Evolutionary conservation across 176 grass and related monocot species (phyloP), one percentile per base, ranked within the genome.

Genomic region (Oryza punctata): DNA sequence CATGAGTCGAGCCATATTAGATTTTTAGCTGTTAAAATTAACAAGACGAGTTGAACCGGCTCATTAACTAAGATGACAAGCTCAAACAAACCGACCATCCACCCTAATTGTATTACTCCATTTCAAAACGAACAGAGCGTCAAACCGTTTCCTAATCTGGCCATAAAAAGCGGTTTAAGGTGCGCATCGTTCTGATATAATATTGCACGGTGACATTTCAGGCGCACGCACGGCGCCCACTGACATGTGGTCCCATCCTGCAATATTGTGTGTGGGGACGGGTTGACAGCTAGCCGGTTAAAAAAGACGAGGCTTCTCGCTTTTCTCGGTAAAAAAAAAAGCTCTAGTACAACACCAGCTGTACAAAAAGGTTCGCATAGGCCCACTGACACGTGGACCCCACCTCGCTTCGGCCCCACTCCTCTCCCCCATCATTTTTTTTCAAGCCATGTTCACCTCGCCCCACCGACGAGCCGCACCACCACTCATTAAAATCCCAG

Each of bases 221-320:
- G 57, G 9, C 57, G 57, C 8, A 68, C 19, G 30, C 29, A 10
- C 45, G 18, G 52, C 0, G 1, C 6, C 6, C 52, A 35, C 78
- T 86, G 78, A 90, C 78, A 66, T 15, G 14, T n/a, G 18, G 72
- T 18, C 37, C 67, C 21, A 15, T 61, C 21, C 18, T 15, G 26
- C 2, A 18, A 10, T 0, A 61, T 21, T 1, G 47, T 1, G 10
- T 10, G 37, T 57, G 7, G 70, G 5, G 37, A 16, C 28, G 37
- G 23, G 14, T 27, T 59, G 44, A 54, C 25, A 43, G 72, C 54
- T 72, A 65, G 13, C 65, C 54, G 43, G 78, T 82, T 63, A 82
- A 10, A 37, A 85, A 81, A 72, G 88, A 65, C 71, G 77, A 78
- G 83, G 10, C 47, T 47, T 25, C 59, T 44, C 78, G 19, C 66